A percentile compares a stretch with the other conserved stretches of the same genome.
phyloP scores from a whole-genome alignment of 495 filamentous ascomycete genomes.

The Talaromyces wortmannii region DNA sequence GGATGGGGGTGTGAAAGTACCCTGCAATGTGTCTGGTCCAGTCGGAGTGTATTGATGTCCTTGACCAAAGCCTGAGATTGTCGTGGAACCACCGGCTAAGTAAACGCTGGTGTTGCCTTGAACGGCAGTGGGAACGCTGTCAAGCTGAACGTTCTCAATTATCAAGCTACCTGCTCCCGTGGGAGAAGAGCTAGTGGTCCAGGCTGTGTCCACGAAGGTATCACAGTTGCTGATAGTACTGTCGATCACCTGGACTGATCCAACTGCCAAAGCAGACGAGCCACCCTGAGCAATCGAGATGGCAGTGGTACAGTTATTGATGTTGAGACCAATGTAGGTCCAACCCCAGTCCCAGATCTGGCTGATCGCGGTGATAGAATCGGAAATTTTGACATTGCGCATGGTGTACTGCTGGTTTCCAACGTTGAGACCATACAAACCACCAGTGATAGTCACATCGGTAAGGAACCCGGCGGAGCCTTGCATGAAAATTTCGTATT shows the following conservation, averaged over 20 bases:
- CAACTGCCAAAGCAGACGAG: conserved; percentile 24
- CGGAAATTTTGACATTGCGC: conserved; percentile 62
- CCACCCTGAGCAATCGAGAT: conserved; percentile 37
- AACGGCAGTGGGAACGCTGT: conserved; percentile 54
- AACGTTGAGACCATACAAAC: conserved; percentile 54
- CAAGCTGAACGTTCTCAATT: conserved; percentile 63
- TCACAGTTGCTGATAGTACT: conserved; percentile 57
- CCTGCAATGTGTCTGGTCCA: conserved; percentile 35
- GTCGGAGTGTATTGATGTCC: conserved; percentile 43
- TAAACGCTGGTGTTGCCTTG: conserved; percentile 43
- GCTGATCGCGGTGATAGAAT: conserved; percentile 52
- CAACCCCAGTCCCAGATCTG: conserved; percentile 56
- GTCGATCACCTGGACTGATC: conserved; percentile 46
- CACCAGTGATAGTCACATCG: conserved; percentile 63
- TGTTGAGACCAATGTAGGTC: conserved; percentile 42
- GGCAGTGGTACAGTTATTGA: conserved; percentile 46
- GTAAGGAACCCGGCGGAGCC: conserved; percentile 67
- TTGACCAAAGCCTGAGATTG: conserved; percentile 47
- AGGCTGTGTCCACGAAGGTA: conserved; percentile 55
- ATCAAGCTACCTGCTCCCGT: conserved; percentile 47
- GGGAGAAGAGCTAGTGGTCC: conserved; percentile 17
- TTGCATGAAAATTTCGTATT: conserved; percentile 2
- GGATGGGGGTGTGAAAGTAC: conserved; percentile 21
- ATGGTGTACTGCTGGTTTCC: conserved; percentile 83
- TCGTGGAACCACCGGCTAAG: conserved; percentile 51